Percentiles rank a stretch among this genome's conserved stretches.
Evolutionary conservation across 805 yeast species (phyloP).

Genomic region (Brettanomyces anomalus): DNA sequence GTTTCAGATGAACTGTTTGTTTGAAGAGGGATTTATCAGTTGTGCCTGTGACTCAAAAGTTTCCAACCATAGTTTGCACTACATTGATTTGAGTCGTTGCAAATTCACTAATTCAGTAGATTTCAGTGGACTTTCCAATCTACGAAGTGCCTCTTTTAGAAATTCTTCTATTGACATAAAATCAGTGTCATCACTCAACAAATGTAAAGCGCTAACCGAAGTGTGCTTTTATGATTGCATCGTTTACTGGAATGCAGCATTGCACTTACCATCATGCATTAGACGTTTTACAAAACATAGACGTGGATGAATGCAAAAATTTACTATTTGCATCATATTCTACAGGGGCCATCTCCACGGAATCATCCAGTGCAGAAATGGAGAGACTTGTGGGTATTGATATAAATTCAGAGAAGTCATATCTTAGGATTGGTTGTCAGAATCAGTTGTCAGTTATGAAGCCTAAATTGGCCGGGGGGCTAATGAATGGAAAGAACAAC

Average conservation of each 20-base stretch:
- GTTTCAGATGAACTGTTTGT: not conserved
- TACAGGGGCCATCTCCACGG: not conserved
- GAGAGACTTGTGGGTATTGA: not conserved
- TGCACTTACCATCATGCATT: conserved; percentile 13
- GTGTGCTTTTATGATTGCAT: conserved; percentile 14
- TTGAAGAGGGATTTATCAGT: not conserved
- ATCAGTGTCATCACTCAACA: conserved; percentile 4
- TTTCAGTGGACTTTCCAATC: not conserved
- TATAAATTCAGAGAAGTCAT: not conserved
- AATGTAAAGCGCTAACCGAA: conserved; percentile 4
- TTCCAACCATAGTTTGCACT: not conserved
- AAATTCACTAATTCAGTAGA: conserved; percentile 2
- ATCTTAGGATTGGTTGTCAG: not conserved
- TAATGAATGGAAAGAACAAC: too few species aligned
- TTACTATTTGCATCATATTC: conserved; percentile 4
- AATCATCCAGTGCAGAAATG: not conserved
- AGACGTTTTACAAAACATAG: conserved; percentile 11
- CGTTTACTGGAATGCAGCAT: conserved; percentile 10
- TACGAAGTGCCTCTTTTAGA: too few species aligned
- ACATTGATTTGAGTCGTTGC: not conserved
- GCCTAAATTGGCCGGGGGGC: not conserved
- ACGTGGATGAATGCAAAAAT: conserved; percentile 12
- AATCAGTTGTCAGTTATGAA: not conserved
- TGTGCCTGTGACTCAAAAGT: not conserved
- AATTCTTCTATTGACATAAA: too few species aligned